Evolutionary conservation across 805 yeast species (phyloP).

Genomic region (Vanderwaltozyma tropicalis): DNA sequence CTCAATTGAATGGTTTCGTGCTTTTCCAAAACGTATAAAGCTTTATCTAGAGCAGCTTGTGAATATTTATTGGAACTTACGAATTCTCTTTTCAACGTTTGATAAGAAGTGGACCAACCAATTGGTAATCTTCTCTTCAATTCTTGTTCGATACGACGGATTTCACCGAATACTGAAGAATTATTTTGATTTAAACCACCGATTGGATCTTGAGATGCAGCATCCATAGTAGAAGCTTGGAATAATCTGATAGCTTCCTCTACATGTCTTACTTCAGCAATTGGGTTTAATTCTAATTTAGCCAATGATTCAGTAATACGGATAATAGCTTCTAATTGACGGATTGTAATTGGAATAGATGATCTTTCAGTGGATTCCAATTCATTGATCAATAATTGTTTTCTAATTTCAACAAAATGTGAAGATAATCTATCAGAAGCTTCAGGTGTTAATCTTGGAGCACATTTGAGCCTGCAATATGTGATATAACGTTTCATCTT

Average conservation of each 20-base stretch:
- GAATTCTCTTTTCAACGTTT: conserved; percentile 74
- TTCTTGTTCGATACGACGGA: conserved; percentile 70
- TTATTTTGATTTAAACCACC: conserved; percentile 41
- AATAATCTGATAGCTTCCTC: conserved; percentile 91
- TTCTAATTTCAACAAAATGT: conserved; percentile 84
- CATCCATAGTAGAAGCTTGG: conserved; percentile 96
- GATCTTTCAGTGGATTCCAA: conserved; percentile 77
- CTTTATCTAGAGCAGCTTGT: conserved; percentile 69
- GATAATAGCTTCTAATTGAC: conserved; percentile 94
- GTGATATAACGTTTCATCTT: conserved; percentile 88
- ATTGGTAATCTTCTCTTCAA: conserved; percentile 84
- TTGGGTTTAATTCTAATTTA: conserved; percentile 68
- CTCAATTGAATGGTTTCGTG: conserved; percentile 82
- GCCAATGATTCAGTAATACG: conserved; percentile 94
- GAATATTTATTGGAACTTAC: conserved; percentile 54
- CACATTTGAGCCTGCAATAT: conserved; percentile 81
- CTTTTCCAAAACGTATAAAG: conserved; percentile 70
- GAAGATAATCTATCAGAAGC: conserved; percentile 87
- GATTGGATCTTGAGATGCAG: conserved; percentile 48
- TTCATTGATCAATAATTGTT: conserved; percentile 72
- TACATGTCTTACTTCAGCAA: conserved; percentile 82
- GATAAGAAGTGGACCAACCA: conserved; percentile 90
- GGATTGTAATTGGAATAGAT: conserved; percentile 91
- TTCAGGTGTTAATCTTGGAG: conserved; percentile 80
- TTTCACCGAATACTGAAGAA: conserved; percentile 57